Percentiles rank a stretch among this genome's conserved stretches.
These are phyloP conservation scores for Cystobasidium tubakii DNA, from an alignment of 768 basidiomycete species.

Conservation along the genomic window DNA sequence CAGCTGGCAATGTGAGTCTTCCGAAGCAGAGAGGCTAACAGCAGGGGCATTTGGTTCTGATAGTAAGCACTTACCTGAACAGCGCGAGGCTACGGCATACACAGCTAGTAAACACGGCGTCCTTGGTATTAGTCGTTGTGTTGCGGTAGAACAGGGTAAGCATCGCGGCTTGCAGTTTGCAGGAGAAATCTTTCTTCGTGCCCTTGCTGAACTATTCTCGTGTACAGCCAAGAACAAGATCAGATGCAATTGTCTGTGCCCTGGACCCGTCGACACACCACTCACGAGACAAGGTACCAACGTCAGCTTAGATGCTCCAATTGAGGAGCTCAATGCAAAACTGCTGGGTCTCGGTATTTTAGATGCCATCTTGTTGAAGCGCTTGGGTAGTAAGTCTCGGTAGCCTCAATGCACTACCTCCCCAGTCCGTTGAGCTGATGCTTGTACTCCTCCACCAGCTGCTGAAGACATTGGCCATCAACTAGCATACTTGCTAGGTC, in stretches of 20 bases:
- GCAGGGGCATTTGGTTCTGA: background rate
- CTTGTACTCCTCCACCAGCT: background rate
- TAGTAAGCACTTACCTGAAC: background rate
- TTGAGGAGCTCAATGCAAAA: conserved; percentile 33
- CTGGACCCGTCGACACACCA: conserved; percentile 36
- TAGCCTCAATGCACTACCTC: background rate
- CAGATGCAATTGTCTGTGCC: conserved; percentile 25
- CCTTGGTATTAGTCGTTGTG: conserved; percentile 28
- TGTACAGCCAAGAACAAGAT: conserved; percentile 17
- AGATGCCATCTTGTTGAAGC: conserved; percentile 29
- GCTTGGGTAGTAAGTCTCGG: conserved; percentile 24
- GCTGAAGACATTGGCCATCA: conserved; percentile 37
- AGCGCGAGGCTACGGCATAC: conserved; percentile 25
- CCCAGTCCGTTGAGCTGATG: background rate
- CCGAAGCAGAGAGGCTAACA: background rate
- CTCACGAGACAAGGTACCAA: conserved; percentile 22
- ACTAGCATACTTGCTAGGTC: conserved; percentile 30
- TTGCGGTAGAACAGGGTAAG: conserved; percentile 31
- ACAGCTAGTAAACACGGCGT: conserved; percentile 24
- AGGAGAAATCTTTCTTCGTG: too few species aligned
- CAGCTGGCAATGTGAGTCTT: conserved; percentile 27
- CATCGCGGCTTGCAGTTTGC: background rate
- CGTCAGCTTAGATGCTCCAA: background rate
- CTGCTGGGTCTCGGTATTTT: conserved; percentile 24
- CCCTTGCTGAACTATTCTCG: background rate